A percentile compares a stretch with the other conserved stretches of the same genome.
Conservation (phyloP, 805 yeast species). For the Vanderwaltozyma tropicalis region DNA sequence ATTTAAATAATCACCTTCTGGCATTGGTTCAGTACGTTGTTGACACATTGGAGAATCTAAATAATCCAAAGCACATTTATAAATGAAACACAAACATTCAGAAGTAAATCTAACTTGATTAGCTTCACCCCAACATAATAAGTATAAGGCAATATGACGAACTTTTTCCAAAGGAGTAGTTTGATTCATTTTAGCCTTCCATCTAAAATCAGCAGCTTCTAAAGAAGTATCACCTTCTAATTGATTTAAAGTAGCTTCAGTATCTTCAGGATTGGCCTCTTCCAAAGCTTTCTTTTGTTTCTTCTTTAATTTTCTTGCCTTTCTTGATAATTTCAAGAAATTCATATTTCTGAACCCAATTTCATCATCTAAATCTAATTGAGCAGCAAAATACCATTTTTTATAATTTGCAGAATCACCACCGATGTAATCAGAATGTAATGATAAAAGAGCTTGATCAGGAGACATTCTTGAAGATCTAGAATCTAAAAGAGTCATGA, state of each 20-base stretch:
- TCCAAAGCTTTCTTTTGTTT: slow-evolving; percentile 63
- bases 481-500: slow-evolving; percentile 75
- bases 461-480: slow-evolving; percentile 85
- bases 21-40: slow-evolving; percentile 72
- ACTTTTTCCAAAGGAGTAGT: slow-evolving; percentile 70
- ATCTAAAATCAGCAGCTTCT: slow-evolving; percentile 71
- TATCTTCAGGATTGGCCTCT: slow-evolving; percentile 52
- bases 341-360: slow-evolving; percentile 77
- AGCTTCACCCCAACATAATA: slow-evolving; percentile 83
- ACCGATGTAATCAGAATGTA: slow-evolving; percentile 83
- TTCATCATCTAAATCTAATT: slow-evolving; percentile 74
- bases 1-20: slow-evolving; percentile 83
- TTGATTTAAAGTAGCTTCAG: slow-evolving; percentile 47
- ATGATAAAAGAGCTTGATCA: slow-evolving; percentile 69
- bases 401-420: slow-evolving; percentile 79
- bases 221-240: slow-evolving; percentile 77
- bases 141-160: slow-evolving; percentile 65
- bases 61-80: slow-evolving; percentile 90
- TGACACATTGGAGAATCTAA: slow-evolving; percentile 82
- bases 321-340: slow-evolving; percentile 64
- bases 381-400: slow-evolving; percentile 85
- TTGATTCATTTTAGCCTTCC: slow-evolving; percentile 73
- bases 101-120: slow-evolving; percentile 89
- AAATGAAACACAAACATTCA: slow-evolving; percentile 86
- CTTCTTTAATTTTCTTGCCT: slow-evolving; percentile 72